Conservation (phyloP, 139 green algal species). For the Astrephomene gubernaculifera region DNA sequence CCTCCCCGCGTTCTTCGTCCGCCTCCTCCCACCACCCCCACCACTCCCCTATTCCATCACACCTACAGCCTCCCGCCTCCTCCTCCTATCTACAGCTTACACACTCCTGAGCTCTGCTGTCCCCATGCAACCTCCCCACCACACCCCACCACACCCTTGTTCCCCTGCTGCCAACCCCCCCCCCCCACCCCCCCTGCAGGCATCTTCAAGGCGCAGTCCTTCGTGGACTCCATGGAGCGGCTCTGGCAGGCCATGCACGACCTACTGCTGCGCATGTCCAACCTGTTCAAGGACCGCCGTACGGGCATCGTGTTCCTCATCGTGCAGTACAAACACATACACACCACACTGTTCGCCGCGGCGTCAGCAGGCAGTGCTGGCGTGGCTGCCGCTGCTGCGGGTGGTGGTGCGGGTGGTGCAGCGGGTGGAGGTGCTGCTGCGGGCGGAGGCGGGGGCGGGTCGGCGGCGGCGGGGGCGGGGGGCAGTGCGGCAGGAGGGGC, state of each 20-base stretch:
- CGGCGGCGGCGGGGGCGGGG: slow-evolving; percentile 3
- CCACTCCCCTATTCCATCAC: too few species aligned
- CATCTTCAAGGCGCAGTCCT: slow-evolving; percentile 67
- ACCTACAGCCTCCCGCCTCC: background rate
- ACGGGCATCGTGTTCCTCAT: slow-evolving; percentile 93
- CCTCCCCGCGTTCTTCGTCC: too few species aligned
- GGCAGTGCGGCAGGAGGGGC: background rate
- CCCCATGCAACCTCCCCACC: background rate
- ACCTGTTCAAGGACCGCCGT: slow-evolving; percentile 69
- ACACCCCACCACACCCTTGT: background rate
- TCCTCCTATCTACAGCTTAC: background rate
- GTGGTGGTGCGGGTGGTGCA: background rate
- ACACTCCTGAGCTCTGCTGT: background rate
- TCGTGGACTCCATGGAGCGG: slow-evolving; percentile 69
- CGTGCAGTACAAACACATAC: slow-evolving; percentile 90
- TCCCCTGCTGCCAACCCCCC: background rate
- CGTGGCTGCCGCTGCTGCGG: background rate
- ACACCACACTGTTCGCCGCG: slow-evolving; percentile 60
- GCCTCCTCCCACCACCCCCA: too few species aligned
- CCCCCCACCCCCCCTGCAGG: slow-evolving; percentile 33
- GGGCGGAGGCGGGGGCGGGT: background rate
- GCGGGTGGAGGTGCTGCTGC: background rate
- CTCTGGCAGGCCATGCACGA: slow-evolving; percentile 69
- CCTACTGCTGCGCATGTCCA: slow-evolving; percentile 72
- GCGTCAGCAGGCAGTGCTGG: background rate